Evolutionary conservation across 2,329 filamentous ascomycete species (phyloP).

Genomic region (Botrytis paeoniae): DNA sequence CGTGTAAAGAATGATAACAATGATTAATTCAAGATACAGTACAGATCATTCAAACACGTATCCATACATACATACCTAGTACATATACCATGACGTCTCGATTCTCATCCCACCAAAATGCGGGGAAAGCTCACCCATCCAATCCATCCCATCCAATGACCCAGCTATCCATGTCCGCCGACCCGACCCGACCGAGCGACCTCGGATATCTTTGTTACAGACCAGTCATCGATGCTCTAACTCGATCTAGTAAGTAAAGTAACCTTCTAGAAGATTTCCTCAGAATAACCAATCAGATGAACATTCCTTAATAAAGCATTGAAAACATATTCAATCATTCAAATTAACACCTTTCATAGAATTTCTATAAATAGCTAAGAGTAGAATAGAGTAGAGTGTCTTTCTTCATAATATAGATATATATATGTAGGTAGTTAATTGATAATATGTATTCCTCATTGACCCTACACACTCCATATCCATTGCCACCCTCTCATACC

Average conservation of each 20-base stretch:
- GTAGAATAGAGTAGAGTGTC: not conserved
- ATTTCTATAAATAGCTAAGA: too few relatives aligned
- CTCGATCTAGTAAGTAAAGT: not conserved
- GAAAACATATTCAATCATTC: too few relatives aligned
- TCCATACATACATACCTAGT: too few relatives aligned
- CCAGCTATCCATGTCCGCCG: not conserved
- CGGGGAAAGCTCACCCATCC: not conserved
- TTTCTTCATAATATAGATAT: not conserved
- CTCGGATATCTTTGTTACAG: not conserved
- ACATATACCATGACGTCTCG: too few relatives aligned
- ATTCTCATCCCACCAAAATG: not conserved
- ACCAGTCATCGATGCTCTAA: not conserved
- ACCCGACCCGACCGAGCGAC: not conserved
- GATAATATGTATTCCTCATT: slow-evolving; percentile 3
- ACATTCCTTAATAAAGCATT: too few relatives aligned
- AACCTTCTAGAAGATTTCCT: not conserved
- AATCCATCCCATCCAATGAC: not conserved
- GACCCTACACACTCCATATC: not conserved
- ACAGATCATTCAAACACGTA: too few relatives aligned
- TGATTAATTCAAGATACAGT: too few relatives aligned
- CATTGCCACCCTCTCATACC: not conserved
- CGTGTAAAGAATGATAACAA: too few relatives aligned
- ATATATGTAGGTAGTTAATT: not conserved
- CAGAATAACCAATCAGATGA: too few relatives aligned
- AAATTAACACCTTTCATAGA: too few relatives aligned